Conservation (phyloP, 2,329 filamentous ascomycete species). For the Xylaria sp. region DNA sequence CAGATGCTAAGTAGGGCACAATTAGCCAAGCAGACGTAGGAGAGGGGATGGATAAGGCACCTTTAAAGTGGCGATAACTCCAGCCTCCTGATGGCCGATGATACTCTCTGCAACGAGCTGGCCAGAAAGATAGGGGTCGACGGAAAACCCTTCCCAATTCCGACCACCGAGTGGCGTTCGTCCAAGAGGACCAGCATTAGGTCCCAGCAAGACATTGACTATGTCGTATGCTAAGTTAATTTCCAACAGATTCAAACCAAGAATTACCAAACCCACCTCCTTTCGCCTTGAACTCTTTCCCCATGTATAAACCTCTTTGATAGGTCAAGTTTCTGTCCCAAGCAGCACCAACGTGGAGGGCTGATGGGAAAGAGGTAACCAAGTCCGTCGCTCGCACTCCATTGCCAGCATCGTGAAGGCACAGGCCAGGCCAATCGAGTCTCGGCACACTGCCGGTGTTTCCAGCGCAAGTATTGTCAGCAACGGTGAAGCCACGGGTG, state of each 20-base stretch:
- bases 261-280: constrained; percentile 49
- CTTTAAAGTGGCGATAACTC: constrained; percentile 81
- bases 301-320: constrained; percentile 62
- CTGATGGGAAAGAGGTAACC: constrained; percentile 60
- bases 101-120: constrained; percentile 77
- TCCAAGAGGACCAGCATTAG: constrained; percentile 75
- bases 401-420: constrained; percentile 61
- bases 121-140: constrained; percentile 77
- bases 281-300: constrained; percentile 65
- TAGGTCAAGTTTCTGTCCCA: constrained; percentile 67
- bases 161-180: constrained; percentile 73
- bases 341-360: constrained; percentile 58
- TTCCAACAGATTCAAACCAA: not conserved
- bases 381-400: constrained; percentile 60
- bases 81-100: constrained; percentile 78
- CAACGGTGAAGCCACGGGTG: constrained; percentile 53
- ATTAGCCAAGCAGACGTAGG: constrained; percentile 20
- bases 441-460: constrained; percentile 59
- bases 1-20: constrained; percentile 58
- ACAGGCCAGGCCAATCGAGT: constrained; percentile 59
- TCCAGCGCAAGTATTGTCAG: constrained; percentile 63
- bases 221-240: constrained; percentile 20
- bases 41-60: constrained; percentile 39
- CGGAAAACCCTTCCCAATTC: constrained; percentile 73
- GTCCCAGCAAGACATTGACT: constrained; percentile 71